A percentile compares a stretch with the other conserved stretches of the same genome.
These are phyloP conservation scores for Botryotinia convoluta DNA, from an alignment of 2,329 filamentous ascomycete genomes.

Conservation along the genomic window DNA sequence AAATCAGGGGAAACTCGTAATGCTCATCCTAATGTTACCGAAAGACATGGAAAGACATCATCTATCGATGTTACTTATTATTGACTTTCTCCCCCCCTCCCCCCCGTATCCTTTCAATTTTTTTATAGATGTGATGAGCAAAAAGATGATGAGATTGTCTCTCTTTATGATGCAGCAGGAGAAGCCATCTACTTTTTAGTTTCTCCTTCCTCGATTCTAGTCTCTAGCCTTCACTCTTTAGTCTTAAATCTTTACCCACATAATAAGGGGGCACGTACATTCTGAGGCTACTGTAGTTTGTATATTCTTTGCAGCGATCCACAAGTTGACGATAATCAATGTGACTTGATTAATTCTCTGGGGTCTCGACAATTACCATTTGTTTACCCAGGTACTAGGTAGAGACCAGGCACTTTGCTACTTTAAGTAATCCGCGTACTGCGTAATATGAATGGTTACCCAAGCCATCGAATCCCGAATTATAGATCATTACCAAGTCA, in stretches of 20 bases:
- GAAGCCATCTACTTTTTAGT: neutral
- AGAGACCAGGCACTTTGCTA: neutral
- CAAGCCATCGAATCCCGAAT: neutral
- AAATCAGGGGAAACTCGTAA: conserved; percentile 9
- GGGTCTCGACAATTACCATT: neutral
- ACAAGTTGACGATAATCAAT: neutral
- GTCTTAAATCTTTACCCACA: neutral
- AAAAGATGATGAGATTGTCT: conserved; percentile 14
- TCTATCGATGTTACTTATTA: neutral
- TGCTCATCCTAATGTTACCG: conserved; percentile 3
- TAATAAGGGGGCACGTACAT: conserved; percentile 6
- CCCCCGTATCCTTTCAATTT: neutral
- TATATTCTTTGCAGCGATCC: conserved; percentile 9
- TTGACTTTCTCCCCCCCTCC: neutral
- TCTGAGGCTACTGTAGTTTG: neutral
- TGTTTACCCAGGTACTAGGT: neutral
- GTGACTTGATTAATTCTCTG: neutral
- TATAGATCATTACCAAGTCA: neutral
- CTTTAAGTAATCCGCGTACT: neutral
- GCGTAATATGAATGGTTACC: neutral
- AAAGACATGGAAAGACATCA: neutral
- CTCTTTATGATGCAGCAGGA: conserved; percentile 6
- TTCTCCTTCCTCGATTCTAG: neutral
- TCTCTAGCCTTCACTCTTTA: neutral
- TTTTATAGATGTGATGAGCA: conserved; percentile 6